phyloP scores from a whole-genome alignment of 2,329 filamentous ascomycete species.

The Penicillium sp. region DNA sequence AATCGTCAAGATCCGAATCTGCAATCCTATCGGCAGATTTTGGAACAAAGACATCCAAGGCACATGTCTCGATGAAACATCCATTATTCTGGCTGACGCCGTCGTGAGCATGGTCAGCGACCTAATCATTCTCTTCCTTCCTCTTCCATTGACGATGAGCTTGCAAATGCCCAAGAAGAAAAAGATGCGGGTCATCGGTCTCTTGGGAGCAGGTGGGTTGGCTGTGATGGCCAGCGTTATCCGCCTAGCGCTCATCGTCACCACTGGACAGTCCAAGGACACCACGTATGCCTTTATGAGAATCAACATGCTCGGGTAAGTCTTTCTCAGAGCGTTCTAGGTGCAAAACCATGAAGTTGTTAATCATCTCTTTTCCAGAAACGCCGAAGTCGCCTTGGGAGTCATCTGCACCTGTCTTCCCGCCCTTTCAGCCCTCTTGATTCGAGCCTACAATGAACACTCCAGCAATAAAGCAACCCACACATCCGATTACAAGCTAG shows the following conservation, averaged over 20 bases:
- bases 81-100: slow-evolving; percentile 53
- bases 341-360: slow-evolving; percentile 22
- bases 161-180: slow-evolving; percentile 49
- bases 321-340: slow-evolving; percentile 26
- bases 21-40: slow-evolving; percentile 42
- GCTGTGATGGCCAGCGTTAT: slow-evolving; percentile 30
- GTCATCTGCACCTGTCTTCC: slow-evolving; percentile 44
- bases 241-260: slow-evolving; percentile 25
- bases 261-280: slow-evolving; percentile 24
- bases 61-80: slow-evolving; percentile 27
- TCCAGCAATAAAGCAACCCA: slow-evolving; percentile 22
- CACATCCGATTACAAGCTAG: slow-evolving; percentile 23
- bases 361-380: slow-evolving; percentile 30
- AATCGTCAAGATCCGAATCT: slow-evolving; percentile 46
- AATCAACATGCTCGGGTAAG: slow-evolving; percentile 32
- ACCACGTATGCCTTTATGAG: slow-evolving; percentile 28
- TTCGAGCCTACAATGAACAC: slow-evolving; percentile 33
- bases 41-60: slow-evolving; percentile 33
- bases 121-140: slow-evolving; percentile 52
- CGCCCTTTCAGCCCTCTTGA: slow-evolving; percentile 35
- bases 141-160: slow-evolving; percentile 46
- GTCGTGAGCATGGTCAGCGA: slow-evolving; percentile 61
- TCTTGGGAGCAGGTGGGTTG: slow-evolving; percentile 50
- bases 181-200: slow-evolving; percentile 45
- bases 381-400: slow-evolving; percentile 41